Evolutionary conservation across 345 rosid genomes (phyloP).

Genomic region (Syzygium oleosum): DNA sequence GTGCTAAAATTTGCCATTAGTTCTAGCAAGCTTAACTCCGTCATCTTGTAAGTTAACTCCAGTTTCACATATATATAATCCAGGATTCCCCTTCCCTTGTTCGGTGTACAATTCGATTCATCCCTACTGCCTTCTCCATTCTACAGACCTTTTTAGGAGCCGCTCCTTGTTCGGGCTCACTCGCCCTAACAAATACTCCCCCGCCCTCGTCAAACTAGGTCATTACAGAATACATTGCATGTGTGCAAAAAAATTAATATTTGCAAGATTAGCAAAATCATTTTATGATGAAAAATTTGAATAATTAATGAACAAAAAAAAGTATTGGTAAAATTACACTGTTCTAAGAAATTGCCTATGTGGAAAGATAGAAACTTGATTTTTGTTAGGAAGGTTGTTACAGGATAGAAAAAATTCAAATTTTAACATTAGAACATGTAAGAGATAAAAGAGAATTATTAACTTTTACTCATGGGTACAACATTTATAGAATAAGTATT

Average conservation of each 20-base stretch:
- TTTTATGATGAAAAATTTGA: background rate
- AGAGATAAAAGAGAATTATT: background rate
- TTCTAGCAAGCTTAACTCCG: too few relatives aligned
- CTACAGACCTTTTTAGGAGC: too few relatives aligned
- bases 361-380: background rate
- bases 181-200: background rate
- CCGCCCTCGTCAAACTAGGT: too few relatives aligned
- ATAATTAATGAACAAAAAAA: background rate
- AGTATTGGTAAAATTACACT: background rate
- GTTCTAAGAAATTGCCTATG: background rate
- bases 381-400: background rate
- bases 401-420: background rate
- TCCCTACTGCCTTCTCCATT: background rate
- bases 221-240: background rate
- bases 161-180: background rate
- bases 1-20: background rate
- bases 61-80: background rate
- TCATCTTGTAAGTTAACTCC: background rate
- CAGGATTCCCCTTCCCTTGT: rapidly evolving
- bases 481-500: background rate
- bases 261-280: background rate
- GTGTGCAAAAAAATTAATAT: background rate
- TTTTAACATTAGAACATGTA: background rate
- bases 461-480: background rate
- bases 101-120: background rate